phyloP scores from a whole-genome alignment of 202 grass and related monocot genomes.

The Digitaria exilis region DNA sequence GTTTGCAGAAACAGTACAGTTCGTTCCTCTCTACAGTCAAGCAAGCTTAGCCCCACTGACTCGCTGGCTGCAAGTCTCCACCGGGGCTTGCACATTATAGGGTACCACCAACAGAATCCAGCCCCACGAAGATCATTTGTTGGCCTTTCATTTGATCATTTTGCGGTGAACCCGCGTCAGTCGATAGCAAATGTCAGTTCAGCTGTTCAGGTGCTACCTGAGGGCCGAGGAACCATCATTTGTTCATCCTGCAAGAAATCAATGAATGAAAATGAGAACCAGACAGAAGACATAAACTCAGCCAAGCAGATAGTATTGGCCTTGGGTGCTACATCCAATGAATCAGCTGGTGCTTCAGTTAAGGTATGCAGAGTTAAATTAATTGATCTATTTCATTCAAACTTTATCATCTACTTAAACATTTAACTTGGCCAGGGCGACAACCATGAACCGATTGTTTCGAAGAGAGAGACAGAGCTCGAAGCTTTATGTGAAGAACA shows the following conservation, averaged over 20 bases:
- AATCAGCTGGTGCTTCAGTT: slow-evolving; percentile 18
- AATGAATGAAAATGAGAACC: slow-evolving; percentile 47
- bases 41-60: slow-evolving; percentile 82
- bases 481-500: slow-evolving; percentile 90
- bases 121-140: slow-evolving; percentile 66
- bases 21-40: slow-evolving; percentile 73
- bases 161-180: slow-evolving; percentile 60
- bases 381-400: neutral
- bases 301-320: slow-evolving; percentile 41
- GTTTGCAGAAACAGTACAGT: slow-evolving; percentile 48
- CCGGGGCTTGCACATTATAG: slow-evolving; percentile 88
- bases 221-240: slow-evolving; percentile 38
- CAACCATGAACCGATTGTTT: slow-evolving; percentile 31
- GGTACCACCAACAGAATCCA: slow-evolving; percentile 73
- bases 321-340: slow-evolving; percentile 4
- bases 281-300: slow-evolving; percentile 40
- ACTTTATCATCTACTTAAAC: slow-evolving; percentile 13
- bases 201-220: slow-evolving; percentile 36
- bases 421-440: slow-evolving; percentile 41
- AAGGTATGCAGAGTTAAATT: slow-evolving; percentile 41
- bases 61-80: slow-evolving; percentile 85
- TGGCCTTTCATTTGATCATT: slow-evolving; percentile 96
- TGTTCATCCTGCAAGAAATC: slow-evolving; percentile 88
- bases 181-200: slow-evolving; percentile 51
- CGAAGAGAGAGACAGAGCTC: slow-evolving; percentile 74